A percentile compares a stretch with the other conserved stretches of the same genome.
Conservation (phyloP, 225 moss, liverwort and hornwort species). For the Neckera pumila region DNA sequence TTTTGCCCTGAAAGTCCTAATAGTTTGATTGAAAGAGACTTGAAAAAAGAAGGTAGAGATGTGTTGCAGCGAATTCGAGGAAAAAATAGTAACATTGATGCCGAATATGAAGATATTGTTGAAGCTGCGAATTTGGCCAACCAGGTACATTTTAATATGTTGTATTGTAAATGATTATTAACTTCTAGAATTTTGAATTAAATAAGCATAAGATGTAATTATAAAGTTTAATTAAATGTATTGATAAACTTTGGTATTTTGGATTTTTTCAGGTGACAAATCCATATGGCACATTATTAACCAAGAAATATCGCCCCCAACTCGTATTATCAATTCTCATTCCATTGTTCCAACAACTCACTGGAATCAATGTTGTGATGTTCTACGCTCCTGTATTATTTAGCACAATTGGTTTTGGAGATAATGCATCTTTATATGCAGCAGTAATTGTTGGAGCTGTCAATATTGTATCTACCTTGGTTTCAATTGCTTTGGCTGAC, state of each 20-base stretch:
- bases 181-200: background rate
- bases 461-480: constrained; percentile 30
- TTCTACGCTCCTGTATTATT: constrained; percentile 50
- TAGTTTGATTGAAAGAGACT: background rate
- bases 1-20: background rate
- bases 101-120: background rate
- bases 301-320: constrained; percentile 23
- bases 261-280: background rate
- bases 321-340: constrained; percentile 32
- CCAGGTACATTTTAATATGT: background rate
- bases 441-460: constrained; percentile 33
- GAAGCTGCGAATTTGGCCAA: background rate
- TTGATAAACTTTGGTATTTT: background rate
- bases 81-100: background rate
- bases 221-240: too few relatives aligned
- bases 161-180: background rate
- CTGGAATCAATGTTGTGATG: constrained; percentile 49
- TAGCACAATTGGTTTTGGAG: constrained; percentile 31
- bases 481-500: constrained; percentile 41
- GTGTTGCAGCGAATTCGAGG: background rate
- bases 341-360: constrained; percentile 52
- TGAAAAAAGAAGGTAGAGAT: background rate
- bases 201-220: too few relatives aligned
- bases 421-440: constrained; percentile 33
- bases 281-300: background rate